Base-by-base conservation (phyloP, 2,329 filamentous ascomycete species). In the Amesomyces nigricolor region DNA sequence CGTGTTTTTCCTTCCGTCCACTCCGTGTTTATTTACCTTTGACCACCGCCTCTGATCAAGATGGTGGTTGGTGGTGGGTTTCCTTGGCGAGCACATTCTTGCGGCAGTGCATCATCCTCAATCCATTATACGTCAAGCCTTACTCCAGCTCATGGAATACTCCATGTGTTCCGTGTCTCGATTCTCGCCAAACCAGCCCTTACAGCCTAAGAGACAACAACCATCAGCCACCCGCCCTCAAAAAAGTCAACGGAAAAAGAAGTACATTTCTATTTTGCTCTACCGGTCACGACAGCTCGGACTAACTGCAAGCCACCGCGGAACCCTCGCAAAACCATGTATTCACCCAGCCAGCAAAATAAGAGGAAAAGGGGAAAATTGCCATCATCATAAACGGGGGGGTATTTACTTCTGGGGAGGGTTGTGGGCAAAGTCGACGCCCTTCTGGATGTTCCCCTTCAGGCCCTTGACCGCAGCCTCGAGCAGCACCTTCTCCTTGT, bases 371-470 rank as follows among this genome's bases (percentile, higher is more conserved):
- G 17, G 53, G 53, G 57, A 42, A 44, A 30, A 55, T 43, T 51
- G 52, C 53, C 45, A 49, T 52, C 45, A 49, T 52, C 45, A 60
- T 51, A 58, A 61, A 61, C 49, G 61, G 55, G 63, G 68, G 67
- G 71, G 63, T 65, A 73, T 78, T 89, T 84, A 91, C 88, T 91
- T 91, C 83, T 90, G 84, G 70, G 90, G 87, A 72, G 89, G 84
- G 81, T 87, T 91, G 78, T 88, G 81, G 74, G 86, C 86, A 72
- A 97, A 99, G 71, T 86, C 83, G 70, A 96, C 79, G 71, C 94
- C 94, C 85, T 97, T 96, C 69, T 83, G 77, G 72, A 99, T 96
- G 79, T 97, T 97, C 77, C 83, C 86, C 80, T 91, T 88, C 61
- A 97, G 83, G 64, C 87, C 92, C 65, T 82, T 78, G 71, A 88